Base-by-base conservation (phyloP, 352 stramenopile species). In the Pythium coloratum region DNA sequence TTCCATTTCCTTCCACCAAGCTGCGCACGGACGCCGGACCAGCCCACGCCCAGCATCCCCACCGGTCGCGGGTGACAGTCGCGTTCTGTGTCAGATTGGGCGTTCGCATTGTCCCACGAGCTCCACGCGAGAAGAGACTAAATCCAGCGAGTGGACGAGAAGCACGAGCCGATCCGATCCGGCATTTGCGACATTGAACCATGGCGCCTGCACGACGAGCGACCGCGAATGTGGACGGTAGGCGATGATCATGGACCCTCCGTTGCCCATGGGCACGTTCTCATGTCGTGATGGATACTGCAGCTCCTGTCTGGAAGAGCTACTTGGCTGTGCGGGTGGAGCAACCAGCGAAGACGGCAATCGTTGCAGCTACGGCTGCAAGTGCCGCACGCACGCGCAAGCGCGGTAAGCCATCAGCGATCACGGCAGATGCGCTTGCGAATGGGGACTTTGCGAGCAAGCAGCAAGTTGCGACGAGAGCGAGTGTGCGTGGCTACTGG, bases 251-350 rank as follows among this genome's bases (percentile, higher is more conserved):
- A 26, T 16, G 42, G 47, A 28, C 8, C 36, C 42, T n/a, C 42
- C 16, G 12, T 6, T 56, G 10, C 4, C 14, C 36, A 10, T 38
- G 50, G 12, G 24, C 4, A 10, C 13, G n/a, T 20, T 38, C 30
- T 33, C 26, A 56, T 56, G 50, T 20, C 12, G n/a, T 33, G 47
- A 16, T 38, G 20, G 26, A 4, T 30, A 20, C 50, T 32, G 55
- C 42, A 90, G 84, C 84, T 24, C 82, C 77, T 26, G 78, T 89
- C n/a, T 92, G 84, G 84, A 89, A 84, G 62, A 75, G 62, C 42
- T 92, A 92, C 62, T 57, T 92, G 46, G 68, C 72, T 49, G 72
- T 82, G 13, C 80, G 84, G 47, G 75, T 67, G 10, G 72, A 74
- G 26, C 24, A 30, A 8, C 44, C 16, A 6, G 13, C n/a, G 7